phyloP scores from a whole-genome alignment of 2,329 filamentous ascomycete species.

The Xylaria sp. region DNA sequence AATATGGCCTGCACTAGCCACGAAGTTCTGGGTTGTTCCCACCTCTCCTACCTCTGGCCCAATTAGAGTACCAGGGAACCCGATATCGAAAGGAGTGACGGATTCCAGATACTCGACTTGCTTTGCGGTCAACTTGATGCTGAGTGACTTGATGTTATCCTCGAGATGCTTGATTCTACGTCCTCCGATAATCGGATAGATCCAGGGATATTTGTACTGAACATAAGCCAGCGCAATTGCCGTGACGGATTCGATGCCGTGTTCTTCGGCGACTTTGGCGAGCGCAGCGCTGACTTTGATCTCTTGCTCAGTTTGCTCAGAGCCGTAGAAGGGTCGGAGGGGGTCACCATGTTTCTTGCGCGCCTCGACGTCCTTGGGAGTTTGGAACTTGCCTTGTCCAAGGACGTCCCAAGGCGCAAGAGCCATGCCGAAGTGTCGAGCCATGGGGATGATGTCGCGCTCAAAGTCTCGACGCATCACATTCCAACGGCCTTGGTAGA shows the following conservation, averaged over 20 bases:
- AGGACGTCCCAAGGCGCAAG: conserved; percentile 69
- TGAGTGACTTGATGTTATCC: conserved; percentile 65
- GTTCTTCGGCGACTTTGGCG: conserved; percentile 66
- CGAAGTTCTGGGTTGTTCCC: background rate
- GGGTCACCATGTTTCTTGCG: conserved; percentile 53
- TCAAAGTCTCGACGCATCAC: conserved; percentile 52
- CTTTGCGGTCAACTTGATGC: conserved; percentile 58
- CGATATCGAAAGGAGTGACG: conserved; percentile 62
- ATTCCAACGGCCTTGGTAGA: conserved; percentile 57
- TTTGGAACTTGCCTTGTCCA: conserved; percentile 61
- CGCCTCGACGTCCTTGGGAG: conserved; percentile 50
- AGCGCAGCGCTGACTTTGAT: conserved; percentile 66
- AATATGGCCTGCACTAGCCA: conserved; percentile 20
- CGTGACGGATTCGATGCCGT: conserved; percentile 65
- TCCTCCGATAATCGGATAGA: conserved; percentile 63
- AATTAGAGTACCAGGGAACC: conserved; percentile 62
- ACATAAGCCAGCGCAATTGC: conserved; percentile 65
- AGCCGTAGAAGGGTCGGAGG: conserved; percentile 47
- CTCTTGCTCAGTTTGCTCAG: conserved; percentile 59
- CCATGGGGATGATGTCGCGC: conserved; percentile 58
- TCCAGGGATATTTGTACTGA: conserved; percentile 58
- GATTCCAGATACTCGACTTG: conserved; percentile 64
- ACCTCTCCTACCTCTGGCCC: conserved; percentile 44
- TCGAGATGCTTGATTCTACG: conserved; percentile 62
- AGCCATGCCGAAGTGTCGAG: conserved; percentile 59